phyloP scores from a whole-genome alignment of 208 protist genomes.

The Naegleria fowleri region DNA sequence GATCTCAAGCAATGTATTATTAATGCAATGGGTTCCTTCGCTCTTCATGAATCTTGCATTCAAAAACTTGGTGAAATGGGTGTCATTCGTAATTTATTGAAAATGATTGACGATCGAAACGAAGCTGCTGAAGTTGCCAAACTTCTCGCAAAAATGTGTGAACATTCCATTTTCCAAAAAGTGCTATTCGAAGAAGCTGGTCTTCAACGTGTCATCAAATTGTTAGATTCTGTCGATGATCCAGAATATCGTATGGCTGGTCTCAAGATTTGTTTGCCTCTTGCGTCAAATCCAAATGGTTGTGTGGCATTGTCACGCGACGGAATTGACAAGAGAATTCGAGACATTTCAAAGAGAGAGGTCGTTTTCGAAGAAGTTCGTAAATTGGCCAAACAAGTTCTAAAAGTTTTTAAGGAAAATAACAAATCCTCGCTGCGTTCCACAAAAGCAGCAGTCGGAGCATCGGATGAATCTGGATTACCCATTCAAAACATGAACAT shows the following conservation, averaged over 20 bases:
- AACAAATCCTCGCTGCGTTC: not conserved
- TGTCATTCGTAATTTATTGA: not conserved
- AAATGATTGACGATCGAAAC: not conserved
- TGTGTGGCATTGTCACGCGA: not conserved
- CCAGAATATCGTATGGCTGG: not conserved
- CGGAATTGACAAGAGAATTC: not conserved
- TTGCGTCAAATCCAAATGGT: conserved; percentile 5
- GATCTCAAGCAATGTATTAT: not conserved
- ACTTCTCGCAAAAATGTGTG: not conserved
- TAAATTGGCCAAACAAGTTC: not conserved
- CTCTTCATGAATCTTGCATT: not conserved
- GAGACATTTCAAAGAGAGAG: not conserved
- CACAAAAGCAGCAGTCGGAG: not conserved
- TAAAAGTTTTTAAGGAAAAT: not conserved
- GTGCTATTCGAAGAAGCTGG: not conserved
- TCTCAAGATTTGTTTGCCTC: not conserved
- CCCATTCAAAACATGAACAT: not conserved
- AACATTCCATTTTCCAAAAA: not conserved
- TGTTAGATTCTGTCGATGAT: not conserved
- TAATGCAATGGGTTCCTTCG: not conserved
- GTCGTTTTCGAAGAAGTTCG: not conserved
- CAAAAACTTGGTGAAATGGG: not conserved
- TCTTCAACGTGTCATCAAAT: not conserved
- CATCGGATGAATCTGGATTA: not conserved
- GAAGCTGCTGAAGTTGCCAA: not conserved